Conservation (phyloP, 768 basidiomycete species). For the Chalciporus piperatus region DNA sequence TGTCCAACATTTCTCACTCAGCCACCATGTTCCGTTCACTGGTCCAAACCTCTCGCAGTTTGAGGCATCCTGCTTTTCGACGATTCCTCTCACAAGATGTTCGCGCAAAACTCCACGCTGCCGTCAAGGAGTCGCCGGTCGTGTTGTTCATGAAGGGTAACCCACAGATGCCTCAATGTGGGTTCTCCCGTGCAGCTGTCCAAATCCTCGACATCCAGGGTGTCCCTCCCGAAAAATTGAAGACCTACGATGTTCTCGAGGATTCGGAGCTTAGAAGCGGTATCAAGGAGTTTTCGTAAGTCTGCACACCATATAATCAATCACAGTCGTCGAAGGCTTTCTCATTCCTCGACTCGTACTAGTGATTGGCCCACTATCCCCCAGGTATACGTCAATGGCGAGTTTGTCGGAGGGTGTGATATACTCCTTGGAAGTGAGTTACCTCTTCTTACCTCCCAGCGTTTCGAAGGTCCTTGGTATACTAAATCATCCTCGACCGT, state of each 20-base stretch:
- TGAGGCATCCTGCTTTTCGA: slow-evolving; percentile 12
- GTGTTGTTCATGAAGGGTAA: slow-evolving; percentile 99
- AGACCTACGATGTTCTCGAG: slow-evolving; percentile 87
- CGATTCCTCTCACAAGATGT: slow-evolving; percentile 64
- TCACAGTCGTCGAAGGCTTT: neutral
- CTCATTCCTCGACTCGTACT: neutral
- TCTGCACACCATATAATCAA: slow-evolving; percentile 16
- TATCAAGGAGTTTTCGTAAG: slow-evolving; percentile 97
- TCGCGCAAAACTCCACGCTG: slow-evolving; percentile 63
- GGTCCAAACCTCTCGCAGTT: slow-evolving; percentile 4
- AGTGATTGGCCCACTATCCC: slow-evolving; percentile 99
- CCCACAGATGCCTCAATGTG: slow-evolving; percentile 81
- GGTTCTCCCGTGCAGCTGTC: slow-evolving; percentile 92
- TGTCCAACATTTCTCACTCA: no score
- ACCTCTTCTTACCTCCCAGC: neutral
- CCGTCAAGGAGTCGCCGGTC: slow-evolving; percentile 71
- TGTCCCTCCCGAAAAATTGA: slow-evolving; percentile 76
- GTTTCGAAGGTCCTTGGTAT: neutral
- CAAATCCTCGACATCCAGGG: slow-evolving; percentile 86
- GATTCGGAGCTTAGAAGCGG: slow-evolving; percentile 79
- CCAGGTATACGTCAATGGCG: slow-evolving; percentile 90
- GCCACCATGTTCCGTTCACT: slow-evolving; percentile 16
- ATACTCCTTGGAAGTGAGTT: slow-evolving; percentile 85
- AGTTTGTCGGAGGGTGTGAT: slow-evolving; percentile 97
- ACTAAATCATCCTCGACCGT: slow-evolving; percentile 51